Evolutionary conservation across 306 rosid genomes (phyloP).

Genomic region (Ormosia emarginata): DNA sequence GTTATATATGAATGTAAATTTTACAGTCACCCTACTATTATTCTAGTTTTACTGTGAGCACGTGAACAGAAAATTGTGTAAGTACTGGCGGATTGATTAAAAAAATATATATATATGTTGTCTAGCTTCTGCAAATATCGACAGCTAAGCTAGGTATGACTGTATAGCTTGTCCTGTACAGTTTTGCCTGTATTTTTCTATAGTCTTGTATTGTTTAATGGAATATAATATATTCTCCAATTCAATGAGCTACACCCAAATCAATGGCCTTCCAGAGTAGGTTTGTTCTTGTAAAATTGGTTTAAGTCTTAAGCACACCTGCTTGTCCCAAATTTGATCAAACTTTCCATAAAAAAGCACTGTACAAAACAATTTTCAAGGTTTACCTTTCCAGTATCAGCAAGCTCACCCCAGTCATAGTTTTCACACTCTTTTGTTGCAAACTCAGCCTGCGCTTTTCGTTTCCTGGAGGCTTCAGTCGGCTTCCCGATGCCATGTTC

Average conservation of each 20-base stretch:
- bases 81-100: not conserved
- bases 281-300: not conserved
- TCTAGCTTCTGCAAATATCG: not conserved
- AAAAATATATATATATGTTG: not conserved
- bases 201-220: not conserved
- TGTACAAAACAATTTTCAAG: constrained; percentile 15
- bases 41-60: not conserved
- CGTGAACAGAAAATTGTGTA: not conserved
- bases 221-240: not conserved
- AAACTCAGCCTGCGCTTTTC: constrained; percentile 62
- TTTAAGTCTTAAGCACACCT: not conserved
- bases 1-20: not conserved
- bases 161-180: not conserved
- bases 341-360: not conserved
- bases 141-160: not conserved
- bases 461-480: constrained; percentile 60
- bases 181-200: not conserved
- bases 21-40: not conserved
- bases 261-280: not conserved
- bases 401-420: constrained; percentile 79
- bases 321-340: constrained; percentile 12
- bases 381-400: constrained; percentile 81
- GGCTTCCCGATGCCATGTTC: constrained; percentile 42
- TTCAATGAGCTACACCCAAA: not conserved
- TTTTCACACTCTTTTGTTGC: constrained; percentile 58